Conservation (phyloP, 768 basidiomycete genomes). For the Psilocybe sp. region DNA sequence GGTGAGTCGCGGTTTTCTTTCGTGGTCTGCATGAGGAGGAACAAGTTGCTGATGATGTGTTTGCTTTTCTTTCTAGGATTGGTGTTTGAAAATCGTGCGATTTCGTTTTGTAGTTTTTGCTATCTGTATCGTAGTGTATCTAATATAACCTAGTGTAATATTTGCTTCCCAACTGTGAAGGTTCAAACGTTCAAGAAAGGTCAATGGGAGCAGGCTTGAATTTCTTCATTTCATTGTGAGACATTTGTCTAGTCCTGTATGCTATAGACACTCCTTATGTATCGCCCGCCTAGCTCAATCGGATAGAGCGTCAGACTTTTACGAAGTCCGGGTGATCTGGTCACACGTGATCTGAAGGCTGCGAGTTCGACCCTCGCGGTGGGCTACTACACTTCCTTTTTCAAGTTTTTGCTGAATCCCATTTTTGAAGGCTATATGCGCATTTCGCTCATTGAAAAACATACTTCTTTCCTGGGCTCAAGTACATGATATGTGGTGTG, state of each 20-base stretch:
- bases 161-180: too few species aligned
- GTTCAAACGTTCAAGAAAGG: too few species aligned
- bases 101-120: constrained; percentile 1
- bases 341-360: constrained; percentile 63
- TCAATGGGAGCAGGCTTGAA: too few species aligned
- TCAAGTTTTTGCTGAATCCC: background rate
- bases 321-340: constrained; percentile 23
- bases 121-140: constrained; percentile 7
- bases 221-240: constrained; percentile 29
- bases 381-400: constrained; percentile 44
- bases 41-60: background rate
- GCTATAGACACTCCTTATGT: constrained; percentile 4
- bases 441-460: too few species aligned
- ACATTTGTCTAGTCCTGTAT: constrained; percentile 32
- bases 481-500: too few species aligned
- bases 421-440: too few species aligned
- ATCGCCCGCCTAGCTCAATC: constrained; percentile 52
- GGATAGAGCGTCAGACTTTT: constrained; percentile 56
- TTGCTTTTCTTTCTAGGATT: constrained; percentile 3
- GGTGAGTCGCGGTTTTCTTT: constrained; percentile 19
- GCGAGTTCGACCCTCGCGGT: constrained; percentile 86
- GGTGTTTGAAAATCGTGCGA: constrained; percentile 11
- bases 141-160: constrained; percentile 10
- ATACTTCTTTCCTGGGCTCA: too few species aligned
- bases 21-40: background rate